Conservation (phyloP, 148 eudicot species). For the Heliosperma pusillum region DNA sequence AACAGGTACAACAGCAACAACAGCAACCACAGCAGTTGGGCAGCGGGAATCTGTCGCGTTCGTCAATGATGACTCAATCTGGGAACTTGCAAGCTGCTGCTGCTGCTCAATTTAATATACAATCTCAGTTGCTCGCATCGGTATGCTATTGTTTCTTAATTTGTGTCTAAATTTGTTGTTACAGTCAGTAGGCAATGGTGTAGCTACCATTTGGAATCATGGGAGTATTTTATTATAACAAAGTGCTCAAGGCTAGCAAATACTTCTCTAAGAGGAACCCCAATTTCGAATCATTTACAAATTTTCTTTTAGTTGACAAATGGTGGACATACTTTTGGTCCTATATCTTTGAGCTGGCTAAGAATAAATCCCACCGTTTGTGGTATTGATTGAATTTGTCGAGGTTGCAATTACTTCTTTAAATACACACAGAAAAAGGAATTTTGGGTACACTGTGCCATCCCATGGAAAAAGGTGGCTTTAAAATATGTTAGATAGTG, state of each 20-base stretch:
- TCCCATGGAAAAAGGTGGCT: background rate
- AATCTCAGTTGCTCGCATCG: constrained; percentile 59
- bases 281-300: background rate
- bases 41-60: constrained; percentile 46
- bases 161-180: background rate
- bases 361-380: background rate
- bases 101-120: constrained; percentile 62
- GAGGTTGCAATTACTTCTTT: background rate
- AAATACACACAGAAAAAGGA: background rate
- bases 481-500: background rate
- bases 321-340: background rate
- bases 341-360: background rate
- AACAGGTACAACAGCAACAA: constrained; percentile 33
- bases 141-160: constrained; percentile 30
- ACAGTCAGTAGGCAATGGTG: background rate
- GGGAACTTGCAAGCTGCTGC: constrained; percentile 57
- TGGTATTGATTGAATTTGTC: background rate
- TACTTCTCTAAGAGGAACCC: background rate
- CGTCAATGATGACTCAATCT: constrained; percentile 52
- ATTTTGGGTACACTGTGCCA: background rate
- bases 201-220: background rate
- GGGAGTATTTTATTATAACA: background rate
- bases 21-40: constrained; percentile 40
- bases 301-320: background rate
- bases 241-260: background rate